Evolutionary conservation across 2,329 filamentous ascomycete species (phyloP).

Genomic region (Neodidymelliopsis sp.): DNA sequence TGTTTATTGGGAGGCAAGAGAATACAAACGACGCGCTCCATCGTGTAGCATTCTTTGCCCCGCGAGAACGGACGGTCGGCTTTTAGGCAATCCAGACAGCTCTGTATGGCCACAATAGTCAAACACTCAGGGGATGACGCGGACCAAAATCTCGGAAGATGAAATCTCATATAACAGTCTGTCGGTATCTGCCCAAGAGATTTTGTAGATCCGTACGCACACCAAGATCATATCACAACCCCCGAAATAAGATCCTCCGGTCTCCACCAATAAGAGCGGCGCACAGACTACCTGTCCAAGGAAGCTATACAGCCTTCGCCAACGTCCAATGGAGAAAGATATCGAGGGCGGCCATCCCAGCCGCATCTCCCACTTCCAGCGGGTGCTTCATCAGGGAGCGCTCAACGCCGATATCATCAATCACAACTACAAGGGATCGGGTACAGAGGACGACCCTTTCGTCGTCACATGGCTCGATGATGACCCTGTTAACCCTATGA

Average conservation of each 20-base stretch:
- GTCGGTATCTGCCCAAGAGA: neutral
- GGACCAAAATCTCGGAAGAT: slow-evolving; percentile 1
- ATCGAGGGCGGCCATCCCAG: slow-evolving; percentile 7
- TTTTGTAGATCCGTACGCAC: neutral
- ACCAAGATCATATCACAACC: neutral
- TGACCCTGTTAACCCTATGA: slow-evolving; percentile 73
- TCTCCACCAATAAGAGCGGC: neutral
- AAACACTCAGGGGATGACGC: slow-evolving; percentile 9
- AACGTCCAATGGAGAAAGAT: slow-evolving; percentile 9
- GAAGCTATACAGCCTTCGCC: no score
- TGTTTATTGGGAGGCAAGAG: no score
- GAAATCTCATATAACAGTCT: slow-evolving; percentile 5
- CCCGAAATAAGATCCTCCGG: neutral
- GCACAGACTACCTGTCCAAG: neutral
- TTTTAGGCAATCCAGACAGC: slow-evolving; percentile 5
- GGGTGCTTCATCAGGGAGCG: slow-evolving; percentile 65
- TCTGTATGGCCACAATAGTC: neutral
- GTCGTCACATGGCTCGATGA: slow-evolving; percentile 71
- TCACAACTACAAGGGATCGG: slow-evolving; percentile 55
- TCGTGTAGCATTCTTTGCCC: neutral
- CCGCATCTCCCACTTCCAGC: slow-evolving; percentile 30
- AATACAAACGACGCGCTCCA: no score
- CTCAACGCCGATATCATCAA: slow-evolving; percentile 65
- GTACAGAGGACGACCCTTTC: slow-evolving; percentile 72
- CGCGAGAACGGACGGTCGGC: slow-evolving; percentile 9